Evolutionary conservation across 2,329 filamentous ascomycete species (phyloP), one percentile per base, ranked within the genome.

Genomic region (Aspergillus luchuensis): DNA sequence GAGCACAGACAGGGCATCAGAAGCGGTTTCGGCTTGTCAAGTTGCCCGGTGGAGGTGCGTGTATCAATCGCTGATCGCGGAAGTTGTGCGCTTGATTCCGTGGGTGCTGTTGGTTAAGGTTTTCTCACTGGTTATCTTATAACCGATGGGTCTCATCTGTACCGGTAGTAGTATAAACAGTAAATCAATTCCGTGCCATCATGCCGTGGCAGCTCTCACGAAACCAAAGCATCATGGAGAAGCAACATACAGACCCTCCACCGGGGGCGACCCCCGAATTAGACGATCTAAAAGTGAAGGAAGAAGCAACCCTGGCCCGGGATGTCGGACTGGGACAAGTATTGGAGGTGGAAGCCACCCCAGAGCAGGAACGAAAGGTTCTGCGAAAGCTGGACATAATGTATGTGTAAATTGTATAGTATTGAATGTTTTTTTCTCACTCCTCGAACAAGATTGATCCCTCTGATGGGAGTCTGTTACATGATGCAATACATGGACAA

Each of bases 401-500:
- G 66, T 71, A 60, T 58, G 65, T 56, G 11, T 19, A 36, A 8
- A 4, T n/a, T 21, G 17, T 23, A 21, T n/a, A 2, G 11, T 1
- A 3, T 55, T 19, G 11, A 36, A 36, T 36, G 33, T 11, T 36
- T 11, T 36, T 13, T 13, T 5, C 49, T 61, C 11, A 61, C 47
- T 36, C 5, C 33, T 36, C 33, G 11, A 30, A n/a, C 6, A 33
- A 68, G 66, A 39, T 47, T 73, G 50, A 69, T 73, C 1, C 71
- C 71, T 2, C 17, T 71, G 17, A 72, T 74, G 67, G 68, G 66
- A 10, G 51, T 69, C 10, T 71, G 67, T 49, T 74, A 74, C 50
- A 69, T 72, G 66, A 61, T 71, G 59, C 67, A 69, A 51, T 72
- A 62, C 48, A 69, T 74, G 66, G 70, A 74, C 61, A 74, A 74